Evolutionary conservation across 2,329 filamentous ascomycete species (phyloP).

Genomic region (Proliferodiscus dingleyae): DNA sequence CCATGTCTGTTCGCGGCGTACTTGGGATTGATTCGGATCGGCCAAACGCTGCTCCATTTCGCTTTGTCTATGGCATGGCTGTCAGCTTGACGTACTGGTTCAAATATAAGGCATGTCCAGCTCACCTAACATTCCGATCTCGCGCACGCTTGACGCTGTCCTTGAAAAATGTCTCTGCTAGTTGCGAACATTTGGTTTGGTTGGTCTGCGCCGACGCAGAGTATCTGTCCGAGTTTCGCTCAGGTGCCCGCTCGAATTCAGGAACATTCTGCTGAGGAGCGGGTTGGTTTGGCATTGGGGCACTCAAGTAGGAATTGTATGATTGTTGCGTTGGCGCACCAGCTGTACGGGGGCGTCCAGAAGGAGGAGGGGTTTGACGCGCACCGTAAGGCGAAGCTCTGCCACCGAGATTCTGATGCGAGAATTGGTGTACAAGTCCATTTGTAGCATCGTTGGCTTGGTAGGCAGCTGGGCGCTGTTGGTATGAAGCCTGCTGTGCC

Average conservation of each 20-base stretch:
- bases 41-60: constrained; percentile 84
- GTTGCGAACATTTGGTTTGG: constrained; percentile 63
- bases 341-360: constrained; percentile 77
- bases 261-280: constrained; percentile 51
- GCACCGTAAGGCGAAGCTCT: constrained; percentile 65
- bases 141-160: constrained; percentile 95
- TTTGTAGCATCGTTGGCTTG: constrained; percentile 77
- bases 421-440: constrained; percentile 91
- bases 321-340: constrained; percentile 61
- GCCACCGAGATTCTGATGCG: constrained; percentile 85
- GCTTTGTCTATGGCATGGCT: constrained; percentile 61
- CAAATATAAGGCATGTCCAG: too few relatives aligned
- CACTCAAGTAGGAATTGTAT: constrained; percentile 63
- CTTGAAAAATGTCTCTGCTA: constrained; percentile 92
- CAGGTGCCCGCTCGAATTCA: constrained; percentile 73
- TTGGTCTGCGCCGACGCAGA: constrained; percentile 61
- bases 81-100: neutral
- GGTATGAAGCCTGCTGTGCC: constrained; percentile 42
- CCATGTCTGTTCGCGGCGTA: constrained; percentile 79
- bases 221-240: constrained; percentile 81
- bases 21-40: constrained; percentile 68
- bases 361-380: constrained; percentile 55
- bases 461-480: constrained; percentile 47
- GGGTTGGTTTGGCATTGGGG: constrained; percentile 59
- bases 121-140: constrained; percentile 88